Conservation (phyloP, 1,284 basidiomycete species). For the Rhodotorula sp. region DNA sequence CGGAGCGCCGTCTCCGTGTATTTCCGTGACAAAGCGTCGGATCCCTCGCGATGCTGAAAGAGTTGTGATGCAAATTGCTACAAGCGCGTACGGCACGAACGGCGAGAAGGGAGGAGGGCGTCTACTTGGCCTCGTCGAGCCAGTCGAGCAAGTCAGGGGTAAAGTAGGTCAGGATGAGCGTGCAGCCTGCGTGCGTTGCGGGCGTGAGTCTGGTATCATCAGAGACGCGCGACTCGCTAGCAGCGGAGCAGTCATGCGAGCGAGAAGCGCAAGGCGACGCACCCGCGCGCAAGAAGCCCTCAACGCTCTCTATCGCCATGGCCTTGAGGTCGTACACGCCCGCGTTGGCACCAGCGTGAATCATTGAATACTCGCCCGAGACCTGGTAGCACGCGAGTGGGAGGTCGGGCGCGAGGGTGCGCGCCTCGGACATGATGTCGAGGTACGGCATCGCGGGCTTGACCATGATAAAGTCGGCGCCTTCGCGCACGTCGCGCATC, state of each 20-base stretch:
- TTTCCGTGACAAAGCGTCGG: too few species aligned
- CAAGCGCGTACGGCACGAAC: too few species aligned
- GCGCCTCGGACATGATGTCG: slow-evolving; percentile 89
- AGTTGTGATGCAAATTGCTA: too few species aligned
- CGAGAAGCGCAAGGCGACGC: background rate
- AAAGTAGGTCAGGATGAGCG: slow-evolving; percentile 89
- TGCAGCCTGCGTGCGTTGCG: slow-evolving; percentile 60
- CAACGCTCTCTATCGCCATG: slow-evolving; percentile 91
- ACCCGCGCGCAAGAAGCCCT: slow-evolving; percentile 83
- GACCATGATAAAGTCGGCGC: slow-evolving; percentile 99
- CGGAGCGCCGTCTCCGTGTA: too few species aligned
- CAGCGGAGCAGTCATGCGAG: too few species aligned
- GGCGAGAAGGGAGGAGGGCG: too few species aligned
- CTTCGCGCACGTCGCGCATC: slow-evolving; percentile 87
- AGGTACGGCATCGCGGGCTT: slow-evolving; percentile 96
- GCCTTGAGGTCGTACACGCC: slow-evolving; percentile 88
- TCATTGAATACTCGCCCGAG: slow-evolving; percentile 95
- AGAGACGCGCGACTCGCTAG: too few species aligned
- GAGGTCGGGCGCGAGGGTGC: slow-evolving; percentile 75
- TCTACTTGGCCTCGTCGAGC: slow-evolving; percentile 59
- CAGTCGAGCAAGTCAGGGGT: slow-evolving; percentile 94
- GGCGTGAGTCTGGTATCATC: background rate
- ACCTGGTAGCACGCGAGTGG: slow-evolving; percentile 90
- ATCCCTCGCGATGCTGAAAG: too few species aligned
- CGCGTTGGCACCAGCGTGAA: slow-evolving; percentile 86